Base-by-base conservation (phyloP, 1,284 basidiomycete species). In the Rhodotorula sp. region DNA sequence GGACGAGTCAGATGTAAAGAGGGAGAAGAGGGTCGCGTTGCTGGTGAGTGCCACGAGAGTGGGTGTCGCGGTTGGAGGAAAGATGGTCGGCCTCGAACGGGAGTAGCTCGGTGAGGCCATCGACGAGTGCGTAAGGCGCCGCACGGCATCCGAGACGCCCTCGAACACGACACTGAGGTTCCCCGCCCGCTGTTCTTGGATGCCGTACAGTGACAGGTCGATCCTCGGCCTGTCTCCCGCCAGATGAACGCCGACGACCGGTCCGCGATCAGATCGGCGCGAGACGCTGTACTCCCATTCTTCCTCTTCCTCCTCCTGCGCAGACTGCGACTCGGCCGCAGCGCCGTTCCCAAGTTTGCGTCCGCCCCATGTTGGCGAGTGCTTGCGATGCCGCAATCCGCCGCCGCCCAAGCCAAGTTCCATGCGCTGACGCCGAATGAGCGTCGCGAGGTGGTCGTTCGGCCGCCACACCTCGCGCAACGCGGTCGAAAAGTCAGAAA, bases 281-380 rank as follows among this genome's bases (percentile, higher is more conserved):
- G 65, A 60, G 10, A 71, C 70, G 46, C 46, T 30, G 22, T 54
- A 59, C 51, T 71, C 67, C 53, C 64, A 71, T 29, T 65, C 67
- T 24, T 68, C 67, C 29, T 62, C 62, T 19, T 68, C 65, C 4
- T 69, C 67, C 22, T 63, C 55, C 29, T 62, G 67, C 2, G 34
- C 61, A 6, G 19, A 47, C 48, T 55, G 32, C 5, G 36, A 3
- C 24, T 56, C 55, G 6, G 59, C 34, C n/a, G 52, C 58, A 29
- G 57, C 47, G 36, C 8, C 11, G 4, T 27, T 15, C 9, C 8
- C 32, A 8, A 54, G 7, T 0, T 5, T 32, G 32, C 22, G 53
- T 20, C 72, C 73, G 11, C 73, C 73, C 66, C 68, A 74, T 8
- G 67, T 68, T 7, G 73, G 71, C 46, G 66, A 68, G 39, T 74